Percentiles rank a stretch among this genome's conserved stretches.
phyloP scores from a whole-genome alignment of 208 protist species.

The Wallacemonas sp. region DNA sequence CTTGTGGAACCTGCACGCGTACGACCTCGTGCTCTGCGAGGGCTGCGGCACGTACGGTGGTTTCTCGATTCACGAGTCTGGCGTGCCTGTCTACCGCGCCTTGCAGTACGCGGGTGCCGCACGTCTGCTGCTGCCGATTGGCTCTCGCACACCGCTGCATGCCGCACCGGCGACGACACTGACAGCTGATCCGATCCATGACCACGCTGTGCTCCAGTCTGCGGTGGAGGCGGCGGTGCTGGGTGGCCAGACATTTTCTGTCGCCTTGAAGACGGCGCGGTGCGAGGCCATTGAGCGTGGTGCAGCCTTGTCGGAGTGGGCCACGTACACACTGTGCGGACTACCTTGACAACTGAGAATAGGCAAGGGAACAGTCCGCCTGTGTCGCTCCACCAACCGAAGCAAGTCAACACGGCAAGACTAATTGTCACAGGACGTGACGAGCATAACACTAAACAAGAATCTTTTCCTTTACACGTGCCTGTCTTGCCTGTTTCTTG shows the following conservation, averaged over 20 bases:
- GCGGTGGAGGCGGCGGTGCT: slow-evolving; percentile 12
- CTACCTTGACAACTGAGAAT: slow-evolving; percentile 17
- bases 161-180: neutral
- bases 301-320: slow-evolving; percentile 33
- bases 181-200: neutral
- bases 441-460: no score
- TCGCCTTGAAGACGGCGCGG: slow-evolving; percentile 2
- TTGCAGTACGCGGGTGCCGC: slow-evolving; percentile 57
- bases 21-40: slow-evolving; percentile 40
- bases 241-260: slow-evolving; percentile 20
- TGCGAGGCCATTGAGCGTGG: slow-evolving; percentile 8
- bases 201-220: neutral
- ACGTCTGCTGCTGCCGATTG: slow-evolving; percentile 43
- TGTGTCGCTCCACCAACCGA: no score
- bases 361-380: neutral
- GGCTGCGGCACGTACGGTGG: slow-evolving; percentile 52
- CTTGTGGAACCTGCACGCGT: slow-evolving; percentile 47
- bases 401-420: no score
- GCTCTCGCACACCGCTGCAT: slow-evolving; percentile 24
- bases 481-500: no score
- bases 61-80: slow-evolving; percentile 59
- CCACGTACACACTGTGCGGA: slow-evolving; percentile 32
- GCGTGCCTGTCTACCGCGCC: slow-evolving; percentile 58
- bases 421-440: no score
- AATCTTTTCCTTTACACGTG: no score